Percentiles rank a stretch among this genome's conserved stretches.
Evolutionary conservation across 2,329 filamentous ascomycete species (phyloP).

Genomic region (Fusarium circinatum): DNA sequence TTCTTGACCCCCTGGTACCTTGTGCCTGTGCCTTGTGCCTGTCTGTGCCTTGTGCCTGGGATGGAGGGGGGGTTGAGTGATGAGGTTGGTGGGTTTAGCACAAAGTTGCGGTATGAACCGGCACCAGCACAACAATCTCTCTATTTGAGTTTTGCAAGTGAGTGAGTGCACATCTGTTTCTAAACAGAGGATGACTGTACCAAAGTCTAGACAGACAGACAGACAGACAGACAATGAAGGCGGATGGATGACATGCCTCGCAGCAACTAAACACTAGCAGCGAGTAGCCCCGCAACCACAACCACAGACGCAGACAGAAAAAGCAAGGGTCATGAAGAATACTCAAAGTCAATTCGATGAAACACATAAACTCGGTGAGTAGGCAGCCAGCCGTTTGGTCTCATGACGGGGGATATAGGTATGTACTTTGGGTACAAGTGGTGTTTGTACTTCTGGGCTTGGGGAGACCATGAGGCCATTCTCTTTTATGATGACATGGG

Average conservation of each 20-base stretch:
- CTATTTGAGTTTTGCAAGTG: neutral
- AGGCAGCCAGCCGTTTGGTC: slow-evolving; percentile 20
- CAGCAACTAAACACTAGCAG: slow-evolving; percentile 33
- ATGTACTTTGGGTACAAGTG: slow-evolving; percentile 24
- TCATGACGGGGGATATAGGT: neutral
- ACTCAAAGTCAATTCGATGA: slow-evolving; percentile 20
- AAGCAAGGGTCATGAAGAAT: slow-evolving; percentile 31
- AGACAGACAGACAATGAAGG: slow-evolving; percentile 24
- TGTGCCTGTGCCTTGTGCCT: slow-evolving; percentile 14
- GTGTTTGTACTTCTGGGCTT: slow-evolving; percentile 25
- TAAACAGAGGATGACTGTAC: slow-evolving; percentile 12
- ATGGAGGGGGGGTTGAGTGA: slow-evolving; percentile 18
- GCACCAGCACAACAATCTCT: slow-evolving; percentile 8
- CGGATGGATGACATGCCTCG: slow-evolving; percentile 29
- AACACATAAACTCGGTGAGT: slow-evolving; percentile 34
- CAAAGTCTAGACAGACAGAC: slow-evolving; percentile 19
- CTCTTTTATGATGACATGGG: slow-evolving; percentile 31
- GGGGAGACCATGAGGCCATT: slow-evolving; percentile 22
- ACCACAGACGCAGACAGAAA: slow-evolving; percentile 8
- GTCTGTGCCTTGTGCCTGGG: slow-evolving; percentile 18
- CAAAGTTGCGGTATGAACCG: slow-evolving; percentile 31
- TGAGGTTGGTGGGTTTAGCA: neutral
- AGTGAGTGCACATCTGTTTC: neutral
- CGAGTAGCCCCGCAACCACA: slow-evolving; percentile 42
- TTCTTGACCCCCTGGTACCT: slow-evolving; percentile 27